These are phyloP conservation scores for Fomitopsis pulvina DNA, from an alignment of 768 basidiomycete genomes.

Conservation along the genomic window DNA sequence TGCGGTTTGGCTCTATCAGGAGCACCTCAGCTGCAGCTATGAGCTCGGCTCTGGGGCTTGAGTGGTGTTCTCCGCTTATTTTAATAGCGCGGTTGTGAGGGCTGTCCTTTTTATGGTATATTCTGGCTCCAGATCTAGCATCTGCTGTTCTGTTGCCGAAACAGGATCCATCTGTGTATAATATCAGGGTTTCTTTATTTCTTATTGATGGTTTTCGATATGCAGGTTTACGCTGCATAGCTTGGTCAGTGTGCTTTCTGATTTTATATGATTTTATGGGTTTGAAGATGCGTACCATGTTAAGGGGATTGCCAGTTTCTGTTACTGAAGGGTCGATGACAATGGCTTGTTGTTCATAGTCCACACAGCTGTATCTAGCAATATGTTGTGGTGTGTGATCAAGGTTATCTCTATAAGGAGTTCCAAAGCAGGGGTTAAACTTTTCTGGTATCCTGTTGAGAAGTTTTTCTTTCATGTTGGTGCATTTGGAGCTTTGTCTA, in stretches of 20 bases:
- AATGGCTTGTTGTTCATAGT: neutral
- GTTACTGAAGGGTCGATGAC: neutral
- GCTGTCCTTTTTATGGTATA: too few species aligned
- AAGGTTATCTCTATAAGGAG: neutral
- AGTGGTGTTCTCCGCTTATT: neutral
- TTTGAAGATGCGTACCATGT: neutral
- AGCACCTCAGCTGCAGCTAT: neutral
- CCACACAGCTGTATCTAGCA: too few species aligned
- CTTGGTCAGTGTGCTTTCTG: too few species aligned
- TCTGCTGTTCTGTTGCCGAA: too few species aligned
- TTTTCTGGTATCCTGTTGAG: neutral
- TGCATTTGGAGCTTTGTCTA: neutral
- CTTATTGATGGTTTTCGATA: too few species aligned
- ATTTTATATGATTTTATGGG: neutral
- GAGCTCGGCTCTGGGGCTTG: conserved; percentile 1
- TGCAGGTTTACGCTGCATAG: too few species aligned
- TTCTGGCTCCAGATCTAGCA: too few species aligned
- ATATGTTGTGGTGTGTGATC: neutral
- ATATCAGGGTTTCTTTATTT: too few species aligned
- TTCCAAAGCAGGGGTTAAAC: neutral
- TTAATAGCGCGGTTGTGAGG: neutral
- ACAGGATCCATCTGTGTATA: too few species aligned
- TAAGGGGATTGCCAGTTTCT: neutral
- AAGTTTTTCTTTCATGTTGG: neutral
- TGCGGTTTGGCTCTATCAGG: neutral